Evolutionary conservation across 495 filamentous ascomycete genomes (phyloP).

Genomic region (Neurospora pannonica): DNA sequence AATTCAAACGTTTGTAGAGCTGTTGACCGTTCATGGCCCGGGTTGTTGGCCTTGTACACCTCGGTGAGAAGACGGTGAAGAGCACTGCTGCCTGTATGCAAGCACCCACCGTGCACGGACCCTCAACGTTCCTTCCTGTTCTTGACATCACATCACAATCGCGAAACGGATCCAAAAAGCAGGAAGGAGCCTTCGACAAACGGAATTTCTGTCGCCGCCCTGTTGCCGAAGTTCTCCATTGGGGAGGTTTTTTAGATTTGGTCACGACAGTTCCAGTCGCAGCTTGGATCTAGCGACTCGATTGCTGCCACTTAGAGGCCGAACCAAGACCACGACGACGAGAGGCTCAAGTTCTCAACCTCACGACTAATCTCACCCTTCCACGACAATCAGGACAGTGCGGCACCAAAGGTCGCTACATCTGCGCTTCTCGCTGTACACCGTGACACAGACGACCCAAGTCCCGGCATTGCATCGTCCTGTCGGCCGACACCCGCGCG

Average conservation of each 20-base stretch:
- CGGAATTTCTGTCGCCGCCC: neutral
- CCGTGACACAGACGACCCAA: neutral
- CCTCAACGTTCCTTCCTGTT: neutral
- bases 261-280: neutral
- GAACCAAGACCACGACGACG: neutral
- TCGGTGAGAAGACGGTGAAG: neutral
- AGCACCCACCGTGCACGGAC: neutral
- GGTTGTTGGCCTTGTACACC: neutral
- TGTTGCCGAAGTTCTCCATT: neutral
- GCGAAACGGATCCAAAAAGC: neutral
- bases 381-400: neutral
- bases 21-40: neutral
- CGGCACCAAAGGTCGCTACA: neutral
- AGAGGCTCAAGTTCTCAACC: neutral
- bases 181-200: neutral
- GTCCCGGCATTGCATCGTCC: neutral
- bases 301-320: neutral
- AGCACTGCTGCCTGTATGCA: neutral
- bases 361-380: neutral
- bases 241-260: neutral
- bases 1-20: neutral
- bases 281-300: neutral
- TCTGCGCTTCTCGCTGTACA: neutral
- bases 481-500: neutral
- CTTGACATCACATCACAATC: neutral